Evolutionary conservation across 2,329 filamentous ascomycete species (phyloP).

Genomic region (Penicillium sp.): DNA sequence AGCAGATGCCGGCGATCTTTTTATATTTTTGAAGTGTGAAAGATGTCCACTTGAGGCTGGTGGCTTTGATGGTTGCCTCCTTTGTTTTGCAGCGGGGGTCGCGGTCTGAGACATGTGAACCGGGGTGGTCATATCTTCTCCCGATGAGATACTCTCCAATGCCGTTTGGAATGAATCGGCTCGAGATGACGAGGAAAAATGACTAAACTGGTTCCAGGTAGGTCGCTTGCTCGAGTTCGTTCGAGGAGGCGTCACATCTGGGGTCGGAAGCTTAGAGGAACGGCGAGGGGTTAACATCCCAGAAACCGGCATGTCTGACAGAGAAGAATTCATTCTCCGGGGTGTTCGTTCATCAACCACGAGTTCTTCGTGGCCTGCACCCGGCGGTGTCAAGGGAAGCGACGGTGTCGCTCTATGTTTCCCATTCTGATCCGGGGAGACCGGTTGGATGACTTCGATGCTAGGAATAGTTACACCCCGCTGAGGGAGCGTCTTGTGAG

Average conservation of each 20-base stretch:
- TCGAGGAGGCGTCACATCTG: slow-evolving; percentile 71
- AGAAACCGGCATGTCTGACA: slow-evolving; percentile 21
- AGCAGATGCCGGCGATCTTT: slow-evolving; percentile 9
- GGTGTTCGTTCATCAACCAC: slow-evolving; percentile 19
- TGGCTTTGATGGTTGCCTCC: slow-evolving; percentile 15
- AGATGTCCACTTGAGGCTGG: slow-evolving; percentile 41
- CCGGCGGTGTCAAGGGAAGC: slow-evolving; percentile 41
- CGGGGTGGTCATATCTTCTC: slow-evolving; percentile 53
- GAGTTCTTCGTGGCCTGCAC: slow-evolving; percentile 25
- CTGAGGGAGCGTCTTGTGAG: slow-evolving; percentile 43
- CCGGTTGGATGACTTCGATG: slow-evolving; percentile 24
- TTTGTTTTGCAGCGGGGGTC: slow-evolving; percentile 19
- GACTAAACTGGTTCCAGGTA: slow-evolving; percentile 52
- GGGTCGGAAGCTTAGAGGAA: slow-evolving; percentile 68
- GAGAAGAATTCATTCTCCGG: slow-evolving; percentile 26
- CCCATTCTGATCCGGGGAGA: slow-evolving; percentile 25
- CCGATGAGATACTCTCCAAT: slow-evolving; percentile 61
- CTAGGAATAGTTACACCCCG: slow-evolving; percentile 30
- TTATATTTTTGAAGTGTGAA: slow-evolving; percentile 22
- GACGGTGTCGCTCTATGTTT: slow-evolving; percentile 26
- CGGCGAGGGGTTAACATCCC: slow-evolving; percentile 58
- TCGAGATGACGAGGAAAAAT: slow-evolving; percentile 56
- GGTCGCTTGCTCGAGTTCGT: slow-evolving; percentile 35
- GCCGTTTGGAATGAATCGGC: slow-evolving; percentile 72
- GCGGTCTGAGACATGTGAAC: slow-evolving; percentile 22